Base-by-base conservation (phyloP, 108 stramenopile species). In the Aurantiochytrium sp. region DNA sequence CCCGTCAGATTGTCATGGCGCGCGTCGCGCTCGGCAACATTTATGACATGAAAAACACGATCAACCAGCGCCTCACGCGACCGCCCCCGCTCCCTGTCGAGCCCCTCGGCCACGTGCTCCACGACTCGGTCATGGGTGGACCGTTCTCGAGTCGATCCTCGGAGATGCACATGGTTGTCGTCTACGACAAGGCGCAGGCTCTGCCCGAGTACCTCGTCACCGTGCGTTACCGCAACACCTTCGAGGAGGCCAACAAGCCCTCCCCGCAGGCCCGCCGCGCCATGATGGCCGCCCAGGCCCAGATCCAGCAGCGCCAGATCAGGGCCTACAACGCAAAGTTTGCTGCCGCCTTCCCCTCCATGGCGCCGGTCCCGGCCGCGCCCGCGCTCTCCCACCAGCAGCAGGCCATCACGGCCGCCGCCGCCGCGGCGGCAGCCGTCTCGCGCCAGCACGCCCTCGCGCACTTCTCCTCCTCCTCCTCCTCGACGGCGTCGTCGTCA, bases 141-240 rank as follows among this genome's bases (percentile, higher is more conserved):
- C 73, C 73, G 6, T 81, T 81, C 39, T 48, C 73, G 73, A 48
- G 42, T 48, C 39, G 73, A 24, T 81, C 73, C 39, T 39, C 73
- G n/a, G 73, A 81, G 30, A 81, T 81, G 73, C 73, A 81, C 73
- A 81, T 81, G 73, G 42, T 81, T 24, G 73, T 81, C 17, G 45
- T 48, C 2, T 81, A 81, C 45, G 73, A 81, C 73, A 81, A 81
- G 45, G 73, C 73, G 1, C 73, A 81, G 24, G 73, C 73, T 81
- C 21, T 81, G 36, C 73, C 73, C 19, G 42, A 48, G 32, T 81
- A 48, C 24, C 73, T 81, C 42, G 73, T 81, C 24, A 81, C 73
- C 6, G 39, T 81, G 6, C 39, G 73, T 12, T 48, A 81, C 17
- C 39, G 45, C 39, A 48, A 12, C 39, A 81, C 73, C 42, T 81